Base-by-base conservation (phyloP, 208 protist genomes). In the Wallacemonas sp. region DNA sequence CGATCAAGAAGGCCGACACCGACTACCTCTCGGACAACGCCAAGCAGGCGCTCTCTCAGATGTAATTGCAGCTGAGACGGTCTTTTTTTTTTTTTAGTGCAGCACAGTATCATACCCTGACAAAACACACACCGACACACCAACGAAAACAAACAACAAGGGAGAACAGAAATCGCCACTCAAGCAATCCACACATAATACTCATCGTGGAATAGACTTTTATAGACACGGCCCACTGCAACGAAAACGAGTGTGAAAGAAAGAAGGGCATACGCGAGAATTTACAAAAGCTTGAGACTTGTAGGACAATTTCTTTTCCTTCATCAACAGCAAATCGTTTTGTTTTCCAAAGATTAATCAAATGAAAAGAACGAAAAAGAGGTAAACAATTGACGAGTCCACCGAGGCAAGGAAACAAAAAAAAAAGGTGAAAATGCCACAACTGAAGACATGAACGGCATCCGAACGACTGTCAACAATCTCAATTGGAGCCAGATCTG, bases 11-110 rank as follows among this genome's bases (percentile, higher is more conserved):
- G 11, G 87, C 87, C 10, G 41, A 52, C 2, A 31, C 73, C 11
- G 71, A 72, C 5, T 71, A 61, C 50, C 69, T 93, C 39, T 85
- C 77, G 25, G 81, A 90, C 38, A 59, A 52, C 1, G 84, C 90
- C 14, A 74, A 82, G 68, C 61, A 74, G 23, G 79, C 87, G 62
- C 77, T 95, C 10, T 26, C 73, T 2, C 64, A 48, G n/a, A 81
- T 92, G 70, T 93, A 81, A 62, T 11, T 18, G 2, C 31, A 12
- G 3, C 54, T 39, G 2, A 4, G 5, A 29, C 31, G 39, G 28
- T 32, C 46, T 67, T 2, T 75, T 54, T 52, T 50, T 64, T 39
- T 7, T 18, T 16, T 55, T 10, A 20, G 28, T 28, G 1, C 18
- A 16, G 11, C 31, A 29, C 23, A 64, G 5, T 7, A 59, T 7